Evolutionary conservation across 2,329 filamentous ascomycete species (phyloP).

Genomic region (Fusarium denticulatum): DNA sequence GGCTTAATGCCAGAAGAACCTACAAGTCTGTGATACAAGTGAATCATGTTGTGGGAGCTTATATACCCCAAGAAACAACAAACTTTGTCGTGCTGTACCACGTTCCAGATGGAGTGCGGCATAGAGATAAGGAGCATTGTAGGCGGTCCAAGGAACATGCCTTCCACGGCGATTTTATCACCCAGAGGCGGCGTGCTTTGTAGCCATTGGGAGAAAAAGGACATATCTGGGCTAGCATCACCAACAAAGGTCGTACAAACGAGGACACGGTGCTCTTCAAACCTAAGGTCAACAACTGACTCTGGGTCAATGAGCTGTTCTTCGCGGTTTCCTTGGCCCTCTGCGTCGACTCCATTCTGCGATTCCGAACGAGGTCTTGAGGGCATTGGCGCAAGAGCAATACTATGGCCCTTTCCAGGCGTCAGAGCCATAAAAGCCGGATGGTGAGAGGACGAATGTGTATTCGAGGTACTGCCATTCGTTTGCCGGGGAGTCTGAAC

Average conservation of each 20-base stretch:
- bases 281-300: conserved; percentile 64
- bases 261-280: conserved; percentile 70
- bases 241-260: conserved; percentile 75
- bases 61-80: conserved; percentile 73
- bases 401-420: conserved; percentile 61
- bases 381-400: conserved; percentile 62
- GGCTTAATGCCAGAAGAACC: conserved; percentile 56
- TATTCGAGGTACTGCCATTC: conserved; percentile 57
- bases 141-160: conserved; percentile 74
- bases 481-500: conserved; percentile 54
- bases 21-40: conserved; percentile 69
- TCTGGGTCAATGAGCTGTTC: conserved; percentile 59
- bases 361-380: conserved; percentile 44
- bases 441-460: conserved; percentile 49
- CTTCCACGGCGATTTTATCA: conserved; percentile 70
- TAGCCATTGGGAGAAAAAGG: conserved; percentile 73
- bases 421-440: conserved; percentile 67
- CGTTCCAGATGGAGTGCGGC: conserved; percentile 70
- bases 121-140: conserved; percentile 75
- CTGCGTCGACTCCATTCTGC: conserved; percentile 43
- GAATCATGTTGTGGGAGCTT: conserved; percentile 73
- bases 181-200: conserved; percentile 66
- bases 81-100: conserved; percentile 73
- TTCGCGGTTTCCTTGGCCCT: conserved; percentile 42
- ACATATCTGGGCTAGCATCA: conserved; percentile 72